These are phyloP conservation scores for Saccharomycopsis sp. DNA, from an alignment of 805 yeast species.

Conservation along the genomic window DNA sequence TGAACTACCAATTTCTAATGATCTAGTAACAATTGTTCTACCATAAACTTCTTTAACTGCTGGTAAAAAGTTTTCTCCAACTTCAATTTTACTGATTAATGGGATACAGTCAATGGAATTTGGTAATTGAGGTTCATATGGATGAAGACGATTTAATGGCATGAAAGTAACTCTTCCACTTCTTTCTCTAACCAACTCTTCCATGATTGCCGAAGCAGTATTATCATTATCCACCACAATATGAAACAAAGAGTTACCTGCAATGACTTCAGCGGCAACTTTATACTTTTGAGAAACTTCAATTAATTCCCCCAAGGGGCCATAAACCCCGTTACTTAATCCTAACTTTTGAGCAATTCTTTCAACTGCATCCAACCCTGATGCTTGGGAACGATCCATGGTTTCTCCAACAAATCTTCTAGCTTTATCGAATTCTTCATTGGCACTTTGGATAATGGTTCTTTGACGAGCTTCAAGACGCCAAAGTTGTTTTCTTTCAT, in stretches of 20 bases:
- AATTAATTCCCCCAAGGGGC: constrained; percentile 79
- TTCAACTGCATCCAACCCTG: constrained; percentile 61
- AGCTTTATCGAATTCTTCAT: constrained; percentile 44
- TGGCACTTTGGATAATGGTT: constrained; percentile 43
- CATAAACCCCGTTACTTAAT: constrained; percentile 61
- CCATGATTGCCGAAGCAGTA: constrained; percentile 73
- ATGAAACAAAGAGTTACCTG: constrained; percentile 78
- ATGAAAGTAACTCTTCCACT: constrained; percentile 86
- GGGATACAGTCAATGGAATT: constrained; percentile 59
- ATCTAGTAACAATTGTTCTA: constrained; percentile 63
- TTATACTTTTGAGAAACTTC: constrained; percentile 73
- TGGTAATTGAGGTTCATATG: constrained; percentile 42
- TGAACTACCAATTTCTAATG: constrained; percentile 57
- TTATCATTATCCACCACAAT: constrained; percentile 77
- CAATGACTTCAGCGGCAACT: constrained; percentile 80
- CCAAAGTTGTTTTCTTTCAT: constrained; percentile 66
- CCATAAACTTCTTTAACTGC: constrained; percentile 80
- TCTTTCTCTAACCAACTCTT: constrained; percentile 55
- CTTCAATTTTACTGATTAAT: constrained; percentile 62
- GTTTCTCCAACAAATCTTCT: constrained; percentile 57
- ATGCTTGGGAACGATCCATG: constrained; percentile 60
- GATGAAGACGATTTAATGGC: constrained; percentile 65
- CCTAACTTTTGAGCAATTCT: constrained; percentile 51
- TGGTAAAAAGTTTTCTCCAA: constrained; percentile 41
- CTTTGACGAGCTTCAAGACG: constrained; percentile 61